Conservation (phyloP, 352 stramenopile genomes). For the Aphanomyces stellatus region DNA sequence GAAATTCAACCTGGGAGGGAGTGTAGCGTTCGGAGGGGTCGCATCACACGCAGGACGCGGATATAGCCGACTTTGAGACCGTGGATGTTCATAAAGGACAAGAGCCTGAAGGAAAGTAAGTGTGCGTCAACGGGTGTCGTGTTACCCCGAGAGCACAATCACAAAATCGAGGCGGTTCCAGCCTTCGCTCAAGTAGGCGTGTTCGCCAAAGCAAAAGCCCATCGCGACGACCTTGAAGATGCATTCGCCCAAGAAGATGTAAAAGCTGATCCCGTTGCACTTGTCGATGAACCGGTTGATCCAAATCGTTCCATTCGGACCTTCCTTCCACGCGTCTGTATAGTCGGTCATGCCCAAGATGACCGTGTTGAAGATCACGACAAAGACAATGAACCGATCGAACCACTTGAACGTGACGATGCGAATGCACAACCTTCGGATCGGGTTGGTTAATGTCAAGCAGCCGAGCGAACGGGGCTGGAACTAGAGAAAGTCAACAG, state of each 20-base stretch:
- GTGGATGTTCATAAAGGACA: too few relatives aligned
- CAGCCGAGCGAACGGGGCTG: background rate
- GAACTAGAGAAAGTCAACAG: background rate
- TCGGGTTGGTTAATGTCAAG: conserved; percentile 26
- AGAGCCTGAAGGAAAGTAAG: too few relatives aligned
- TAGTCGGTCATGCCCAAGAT: conserved; percentile 56
- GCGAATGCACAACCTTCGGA: conserved; percentile 34
- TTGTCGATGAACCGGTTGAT: conserved; percentile 34
- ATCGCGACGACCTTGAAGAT: conserved; percentile 73
- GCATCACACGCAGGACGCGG: too few relatives aligned
- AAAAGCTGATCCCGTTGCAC: conserved; percentile 33
- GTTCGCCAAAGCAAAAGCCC: conserved; percentile 45
- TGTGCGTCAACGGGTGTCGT: too few relatives aligned
- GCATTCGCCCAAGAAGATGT: conserved; percentile 66
- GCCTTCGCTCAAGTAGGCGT: conserved; percentile 52
- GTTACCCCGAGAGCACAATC: background rate
- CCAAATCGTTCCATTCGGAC: conserved; percentile 27
- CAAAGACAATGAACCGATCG: conserved; percentile 59
- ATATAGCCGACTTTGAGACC: too few relatives aligned
- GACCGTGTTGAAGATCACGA: conserved; percentile 57
- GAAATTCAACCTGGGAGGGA: too few relatives aligned
- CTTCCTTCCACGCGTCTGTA: conserved; percentile 26
- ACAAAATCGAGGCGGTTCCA: conserved; percentile 87
- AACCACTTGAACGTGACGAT: conserved; percentile 62
- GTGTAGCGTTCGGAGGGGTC: too few relatives aligned